Percentiles rank a stretch among this genome's conserved stretches.
Conservation (phyloP, 495 filamentous ascomycete species). For the Talaromyces thailandensis region DNA sequence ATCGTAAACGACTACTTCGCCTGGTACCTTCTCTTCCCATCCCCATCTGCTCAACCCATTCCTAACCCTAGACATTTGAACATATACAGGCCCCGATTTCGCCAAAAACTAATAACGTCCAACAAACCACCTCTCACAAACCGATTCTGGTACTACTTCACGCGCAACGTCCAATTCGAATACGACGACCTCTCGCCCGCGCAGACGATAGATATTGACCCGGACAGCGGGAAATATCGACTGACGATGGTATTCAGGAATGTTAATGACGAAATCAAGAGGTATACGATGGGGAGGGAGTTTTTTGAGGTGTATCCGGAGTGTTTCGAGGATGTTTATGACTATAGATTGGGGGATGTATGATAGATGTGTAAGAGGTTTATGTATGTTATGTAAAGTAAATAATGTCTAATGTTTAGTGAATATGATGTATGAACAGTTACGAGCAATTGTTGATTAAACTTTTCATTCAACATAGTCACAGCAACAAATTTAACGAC, state of each 20-base stretch:
- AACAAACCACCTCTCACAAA: neutral
- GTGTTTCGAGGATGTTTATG: constrained; percentile 2
- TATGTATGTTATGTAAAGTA: neutral
- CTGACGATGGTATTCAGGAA: neutral
- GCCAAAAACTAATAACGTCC: constrained; percentile 1
- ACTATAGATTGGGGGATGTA: neutral
- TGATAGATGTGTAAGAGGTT: neutral
- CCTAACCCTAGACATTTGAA: neutral
- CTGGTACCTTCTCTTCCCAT: neutral
- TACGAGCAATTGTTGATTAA: neutral
- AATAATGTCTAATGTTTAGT: neutral
- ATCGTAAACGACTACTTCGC: constrained; percentile 1
- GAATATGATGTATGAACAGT: neutral
- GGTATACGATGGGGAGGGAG: constrained; percentile 1
- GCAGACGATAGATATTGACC: neutral
- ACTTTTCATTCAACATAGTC: neutral
- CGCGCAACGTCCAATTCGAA: constrained; percentile 1
- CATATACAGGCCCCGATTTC: neutral
- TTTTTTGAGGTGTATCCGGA: neutral
- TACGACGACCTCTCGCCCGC: neutral
- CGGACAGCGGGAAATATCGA: neutral
- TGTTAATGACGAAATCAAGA: neutral
- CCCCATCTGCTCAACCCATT: neutral
- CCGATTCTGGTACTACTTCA: neutral
- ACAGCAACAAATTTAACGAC: no score